These are phyloP conservation scores for Waitea zeae DNA, from an alignment of 1,284 basidiomycete species.

Conservation along the genomic window DNA sequence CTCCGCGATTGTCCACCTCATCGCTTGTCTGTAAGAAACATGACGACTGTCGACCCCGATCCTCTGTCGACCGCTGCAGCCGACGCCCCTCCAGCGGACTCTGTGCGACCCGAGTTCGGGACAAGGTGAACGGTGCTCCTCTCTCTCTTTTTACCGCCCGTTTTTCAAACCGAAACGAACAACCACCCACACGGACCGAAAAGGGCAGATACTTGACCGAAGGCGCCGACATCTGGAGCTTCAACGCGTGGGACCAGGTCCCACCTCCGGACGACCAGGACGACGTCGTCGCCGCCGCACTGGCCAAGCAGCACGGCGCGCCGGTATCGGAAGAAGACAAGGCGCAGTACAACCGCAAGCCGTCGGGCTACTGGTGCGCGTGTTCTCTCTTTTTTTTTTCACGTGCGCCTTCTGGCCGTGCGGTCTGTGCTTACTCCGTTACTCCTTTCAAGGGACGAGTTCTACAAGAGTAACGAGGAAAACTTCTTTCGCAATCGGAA, in stretches of 20 bases:
- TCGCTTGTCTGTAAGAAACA: no score
- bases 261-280: conserved; percentile 67
- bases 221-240: conserved; percentile 48
- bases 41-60: no score
- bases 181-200: neutral
- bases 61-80: no score
- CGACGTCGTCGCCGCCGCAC: conserved; percentile 46
- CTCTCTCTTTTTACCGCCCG: conserved; percentile 1
- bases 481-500: conserved; percentile 90
- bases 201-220: conserved; percentile 39
- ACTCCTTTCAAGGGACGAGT: conserved; percentile 59
- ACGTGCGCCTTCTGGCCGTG: no score
- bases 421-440: no score
- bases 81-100: no score
- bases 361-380: conserved; percentile 50
- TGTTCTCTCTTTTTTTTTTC: conserved; percentile 2
- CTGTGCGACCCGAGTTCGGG: no score
- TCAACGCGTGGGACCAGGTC: conserved; percentile 84
- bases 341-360: conserved; percentile 55
- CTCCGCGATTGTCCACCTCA: no score
- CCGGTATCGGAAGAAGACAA: conserved; percentile 57
- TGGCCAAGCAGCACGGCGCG: conserved; percentile 45
- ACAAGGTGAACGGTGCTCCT: neutral
- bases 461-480: conserved; percentile 69
- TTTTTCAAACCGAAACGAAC: no score